These are phyloP conservation scores for Gentiana dahurica DNA, from an alignment of 257 asterid species.

Conservation along the genomic window DNA sequence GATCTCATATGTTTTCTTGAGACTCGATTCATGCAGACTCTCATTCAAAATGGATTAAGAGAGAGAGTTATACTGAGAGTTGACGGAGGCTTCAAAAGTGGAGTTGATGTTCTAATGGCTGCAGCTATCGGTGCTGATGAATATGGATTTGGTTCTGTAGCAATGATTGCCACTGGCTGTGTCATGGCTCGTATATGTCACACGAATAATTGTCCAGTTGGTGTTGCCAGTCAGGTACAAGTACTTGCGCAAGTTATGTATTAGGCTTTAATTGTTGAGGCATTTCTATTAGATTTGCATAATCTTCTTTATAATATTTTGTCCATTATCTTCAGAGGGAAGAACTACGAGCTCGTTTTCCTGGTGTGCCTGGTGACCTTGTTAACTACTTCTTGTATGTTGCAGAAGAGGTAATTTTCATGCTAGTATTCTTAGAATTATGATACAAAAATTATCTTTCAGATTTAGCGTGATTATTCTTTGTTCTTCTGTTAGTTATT, in stretches of 20 bases:
- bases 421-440: background rate
- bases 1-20: constrained; percentile 7
- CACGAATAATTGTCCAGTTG: constrained; percentile 98
- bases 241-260: background rate
- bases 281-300: background rate
- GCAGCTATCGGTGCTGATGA: constrained; percentile 99
- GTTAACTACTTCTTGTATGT: constrained; percentile 86
- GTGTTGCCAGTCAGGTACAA: constrained; percentile 97
- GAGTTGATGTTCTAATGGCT: constrained; percentile 90
- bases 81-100: constrained; percentile 99
- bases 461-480: too few species aligned
- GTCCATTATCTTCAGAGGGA: constrained; percentile 49
- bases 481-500: background rate
- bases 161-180: constrained; percentile 99
- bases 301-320: constrained; percentile 1
- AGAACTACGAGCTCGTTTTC: constrained; percentile 97
- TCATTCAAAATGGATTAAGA: constrained; percentile 82
- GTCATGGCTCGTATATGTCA: constrained; percentile 99
- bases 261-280: background rate
- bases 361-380: constrained; percentile 98
- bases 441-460: too few species aligned
- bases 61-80: constrained; percentile 98
- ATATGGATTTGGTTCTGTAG: constrained; percentile 95
- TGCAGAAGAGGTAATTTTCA: constrained; percentile 73
- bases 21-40: constrained; percentile 43